Evolutionary conservation across 768 basidiomycete genomes (phyloP).

Genomic region (Russula compacta): DNA sequence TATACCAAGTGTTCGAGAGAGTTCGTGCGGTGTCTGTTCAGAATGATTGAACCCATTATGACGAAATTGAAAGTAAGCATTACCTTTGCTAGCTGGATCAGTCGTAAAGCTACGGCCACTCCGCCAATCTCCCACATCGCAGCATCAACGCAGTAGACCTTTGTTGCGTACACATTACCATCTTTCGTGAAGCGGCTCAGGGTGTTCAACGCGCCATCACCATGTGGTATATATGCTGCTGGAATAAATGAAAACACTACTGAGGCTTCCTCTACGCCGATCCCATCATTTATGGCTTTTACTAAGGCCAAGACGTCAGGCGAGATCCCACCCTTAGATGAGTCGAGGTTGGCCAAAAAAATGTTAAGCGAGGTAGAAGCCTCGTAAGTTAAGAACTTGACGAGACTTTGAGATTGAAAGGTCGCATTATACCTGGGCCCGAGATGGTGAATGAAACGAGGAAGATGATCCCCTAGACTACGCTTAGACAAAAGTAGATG

Average conservation of each 20-base stretch:
- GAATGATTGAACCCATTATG: neutral
- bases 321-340: conserved; percentile 29
- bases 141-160: conserved; percentile 56
- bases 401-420: conserved; percentile 62
- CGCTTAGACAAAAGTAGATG: neutral
- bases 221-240: conserved; percentile 19
- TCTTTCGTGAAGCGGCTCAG: conserved; percentile 18
- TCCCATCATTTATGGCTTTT: conserved; percentile 42
- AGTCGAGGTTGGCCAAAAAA: conserved; percentile 44
- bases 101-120: conserved; percentile 56
- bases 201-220: conserved; percentile 5
- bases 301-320: conserved; percentile 33
- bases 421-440: conserved; percentile 70
- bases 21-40: conserved; percentile 60
- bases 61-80: conserved; percentile 19
- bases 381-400: conserved; percentile 77
- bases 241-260: conserved; percentile 35
- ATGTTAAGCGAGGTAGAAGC: conserved; percentile 79
- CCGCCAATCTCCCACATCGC: conserved; percentile 82
- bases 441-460: conserved; percentile 69
- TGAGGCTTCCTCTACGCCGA: conserved; percentile 33
- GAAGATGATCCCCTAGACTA: conserved; percentile 53
- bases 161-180: conserved; percentile 56
- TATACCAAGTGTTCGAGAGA: conserved; percentile 63
- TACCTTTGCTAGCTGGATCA: conserved; percentile 73